phyloP scores from a whole-genome alignment of 192 early-diverging fungal genomes.

The Coemansia sp. region DNA sequence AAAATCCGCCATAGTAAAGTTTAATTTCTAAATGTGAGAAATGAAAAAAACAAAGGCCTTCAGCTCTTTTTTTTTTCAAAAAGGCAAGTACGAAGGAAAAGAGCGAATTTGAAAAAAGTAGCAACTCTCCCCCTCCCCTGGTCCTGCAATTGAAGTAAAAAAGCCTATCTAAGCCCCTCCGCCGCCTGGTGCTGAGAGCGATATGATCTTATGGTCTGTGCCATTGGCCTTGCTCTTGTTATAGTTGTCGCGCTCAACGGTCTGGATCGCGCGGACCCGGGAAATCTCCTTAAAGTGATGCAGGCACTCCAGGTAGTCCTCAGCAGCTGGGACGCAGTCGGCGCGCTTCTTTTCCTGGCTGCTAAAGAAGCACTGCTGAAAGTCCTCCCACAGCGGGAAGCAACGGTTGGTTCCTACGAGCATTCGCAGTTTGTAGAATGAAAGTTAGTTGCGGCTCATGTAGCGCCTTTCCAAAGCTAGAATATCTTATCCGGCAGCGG shows the following conservation, averaged over 20 bases:
- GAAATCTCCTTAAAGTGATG: slow-evolving; percentile 88
- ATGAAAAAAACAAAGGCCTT: neutral
- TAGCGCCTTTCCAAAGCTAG: neutral
- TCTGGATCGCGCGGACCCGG: slow-evolving; percentile 51
- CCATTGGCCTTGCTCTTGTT: slow-evolving; percentile 41
- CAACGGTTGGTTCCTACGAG: slow-evolving; percentile 84
- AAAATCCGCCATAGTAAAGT: slow-evolving; percentile 63
- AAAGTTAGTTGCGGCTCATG: neutral
- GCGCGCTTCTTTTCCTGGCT: slow-evolving; percentile 71
- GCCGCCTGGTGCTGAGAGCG: slow-evolving; percentile 5
- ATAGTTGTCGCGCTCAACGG: slow-evolving; percentile 49
- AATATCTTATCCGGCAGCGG: neutral
- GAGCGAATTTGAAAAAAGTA: neutral
- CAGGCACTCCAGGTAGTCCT: slow-evolving; percentile 96
- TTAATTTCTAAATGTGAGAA: neutral
- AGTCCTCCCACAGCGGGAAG: slow-evolving; percentile 97
- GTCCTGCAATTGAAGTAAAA: neutral
- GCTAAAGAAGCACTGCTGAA: slow-evolving; percentile 80
- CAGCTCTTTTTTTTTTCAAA: neutral
- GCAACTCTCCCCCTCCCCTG: neutral
- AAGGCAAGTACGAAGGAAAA: neutral
- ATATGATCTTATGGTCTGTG: slow-evolving; percentile 49
- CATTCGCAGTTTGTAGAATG: neutral
- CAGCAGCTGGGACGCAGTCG: slow-evolving; percentile 76
- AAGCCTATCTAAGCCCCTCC: neutral